phyloP scores from a whole-genome alignment of 2,329 filamentous ascomycete species.

The Pyricularia grisea region DNA sequence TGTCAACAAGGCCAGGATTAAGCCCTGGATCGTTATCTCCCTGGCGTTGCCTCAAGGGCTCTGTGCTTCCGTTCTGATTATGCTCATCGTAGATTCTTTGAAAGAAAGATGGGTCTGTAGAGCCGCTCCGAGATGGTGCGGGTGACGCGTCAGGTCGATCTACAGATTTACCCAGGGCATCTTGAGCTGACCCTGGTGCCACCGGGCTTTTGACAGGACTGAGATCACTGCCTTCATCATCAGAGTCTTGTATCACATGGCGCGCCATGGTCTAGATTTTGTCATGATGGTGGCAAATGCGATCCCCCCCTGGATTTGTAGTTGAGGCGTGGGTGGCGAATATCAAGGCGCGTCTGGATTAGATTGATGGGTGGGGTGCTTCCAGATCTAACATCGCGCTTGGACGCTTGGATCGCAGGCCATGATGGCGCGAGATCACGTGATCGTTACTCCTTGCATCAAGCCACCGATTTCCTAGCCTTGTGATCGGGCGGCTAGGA shows the following conservation, averaged over 20 bases:
- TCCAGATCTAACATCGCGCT: not conserved
- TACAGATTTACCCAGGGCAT: not conserved
- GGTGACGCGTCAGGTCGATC: not conserved
- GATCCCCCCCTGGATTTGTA: not conserved
- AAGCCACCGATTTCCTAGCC: no score
- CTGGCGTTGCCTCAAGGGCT: not conserved
- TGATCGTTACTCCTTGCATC: not conserved
- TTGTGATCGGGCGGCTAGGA: not conserved
- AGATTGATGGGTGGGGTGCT: not conserved
- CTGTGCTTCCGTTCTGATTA: not conserved
- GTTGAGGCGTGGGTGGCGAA: not conserved
- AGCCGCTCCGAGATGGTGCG: constrained; percentile 17
- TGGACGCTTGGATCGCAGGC: not conserved
- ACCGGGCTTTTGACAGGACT: constrained; percentile 13
- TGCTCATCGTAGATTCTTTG: constrained; percentile 37
- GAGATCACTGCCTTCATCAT: constrained; percentile 19
- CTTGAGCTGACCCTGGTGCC: not conserved
- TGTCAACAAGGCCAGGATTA: not conserved
- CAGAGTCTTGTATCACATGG: constrained; percentile 21
- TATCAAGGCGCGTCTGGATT: not conserved
- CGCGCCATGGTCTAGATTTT: constrained; percentile 13
- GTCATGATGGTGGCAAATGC: not conserved
- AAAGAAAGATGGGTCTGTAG: constrained; percentile 39
- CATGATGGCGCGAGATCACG: not conserved
- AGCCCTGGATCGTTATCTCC: not conserved